Base-by-base conservation (phyloP, 768 basidiomycete species). In the Boletus vinaceobasis region DNA sequence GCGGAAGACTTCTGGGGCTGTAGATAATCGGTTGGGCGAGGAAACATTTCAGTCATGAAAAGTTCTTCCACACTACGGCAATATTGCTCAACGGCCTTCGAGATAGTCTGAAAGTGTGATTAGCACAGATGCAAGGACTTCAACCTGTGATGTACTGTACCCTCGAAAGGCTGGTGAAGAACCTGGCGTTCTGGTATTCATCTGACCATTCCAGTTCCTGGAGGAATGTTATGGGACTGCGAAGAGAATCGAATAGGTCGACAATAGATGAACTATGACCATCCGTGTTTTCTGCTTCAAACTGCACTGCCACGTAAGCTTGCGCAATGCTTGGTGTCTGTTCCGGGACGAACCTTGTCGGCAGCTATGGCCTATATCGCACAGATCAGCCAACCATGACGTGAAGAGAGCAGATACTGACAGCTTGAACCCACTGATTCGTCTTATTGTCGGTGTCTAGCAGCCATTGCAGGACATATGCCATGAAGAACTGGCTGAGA, bases 211-310 rank as follows among this genome's bases (percentile, higher is more conserved):
- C 83, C 38, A 99, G 75, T 45, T 90, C 90, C 68, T 91, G 82
- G 43, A 99, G 71, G 72, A 97, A 94, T 53, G 83, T 81, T 63
- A 94, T 87, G 0, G 96, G 93, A 62, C 90, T 93, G 48, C 91
- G 84, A 51, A 98, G 78, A 3, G 94, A 97, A 58, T 93, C 93
- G 65, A 98, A 98, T 1, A 99, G 78, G 71, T 99, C 97, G 23
- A 94, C 86, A 51, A 99, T 95, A 0, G 96, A 98, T n/a, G 95
- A 94, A 62, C 93, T 96, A 64, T 95, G 91, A 0, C 90, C 90
- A 70, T 90, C 84, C 11, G 77, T 55, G 56, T 89, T 80, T 73
- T 93, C 81, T 52, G 91, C 79, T 76, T 93, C 79, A 60, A 91
- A 92, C 86, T 89, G n/a, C 27, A 42, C 36, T 7, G 8, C 19